Evolutionary conservation across 495 filamentous ascomycete species (phyloP).

Genomic region (Glonium stellatum): DNA sequence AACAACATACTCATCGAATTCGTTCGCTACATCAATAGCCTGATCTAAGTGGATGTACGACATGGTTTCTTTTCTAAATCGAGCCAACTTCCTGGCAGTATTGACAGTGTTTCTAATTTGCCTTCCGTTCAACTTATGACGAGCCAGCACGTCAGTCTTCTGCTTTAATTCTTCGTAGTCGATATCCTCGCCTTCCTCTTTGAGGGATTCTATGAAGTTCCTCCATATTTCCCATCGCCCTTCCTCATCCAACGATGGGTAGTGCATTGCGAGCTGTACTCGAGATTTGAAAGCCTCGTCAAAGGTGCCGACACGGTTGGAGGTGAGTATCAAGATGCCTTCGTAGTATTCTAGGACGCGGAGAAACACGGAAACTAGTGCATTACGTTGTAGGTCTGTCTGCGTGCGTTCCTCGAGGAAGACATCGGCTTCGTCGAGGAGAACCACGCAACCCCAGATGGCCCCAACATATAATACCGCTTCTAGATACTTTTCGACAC

Average conservation of each 20-base stretch:
- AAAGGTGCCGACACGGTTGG: conserved; percentile 4
- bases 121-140: conserved; percentile 8
- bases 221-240: neutral
- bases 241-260: neutral
- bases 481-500: conserved; percentile 6
- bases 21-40: neutral
- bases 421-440: conserved; percentile 25
- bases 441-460: conserved; percentile 15
- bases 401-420: conserved; percentile 6
- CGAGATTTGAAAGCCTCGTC: conserved; percentile 7
- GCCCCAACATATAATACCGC: conserved; percentile 23
- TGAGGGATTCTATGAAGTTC: neutral
- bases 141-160: neutral
- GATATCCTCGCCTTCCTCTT: neutral
- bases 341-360: conserved; percentile 8
- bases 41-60: neutral
- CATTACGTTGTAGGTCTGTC: conserved; percentile 9
- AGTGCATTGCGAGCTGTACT: conserved; percentile 2
- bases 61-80: neutral
- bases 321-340: conserved; percentile 6
- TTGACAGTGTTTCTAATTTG: conserved; percentile 14
- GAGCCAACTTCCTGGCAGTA: neutral
- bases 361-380: conserved; percentile 23
- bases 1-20: neutral
- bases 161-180: neutral